Evolutionary conservation across 208 protist species (phyloP).

Genomic region (Naegleria lovaniensis): DNA sequence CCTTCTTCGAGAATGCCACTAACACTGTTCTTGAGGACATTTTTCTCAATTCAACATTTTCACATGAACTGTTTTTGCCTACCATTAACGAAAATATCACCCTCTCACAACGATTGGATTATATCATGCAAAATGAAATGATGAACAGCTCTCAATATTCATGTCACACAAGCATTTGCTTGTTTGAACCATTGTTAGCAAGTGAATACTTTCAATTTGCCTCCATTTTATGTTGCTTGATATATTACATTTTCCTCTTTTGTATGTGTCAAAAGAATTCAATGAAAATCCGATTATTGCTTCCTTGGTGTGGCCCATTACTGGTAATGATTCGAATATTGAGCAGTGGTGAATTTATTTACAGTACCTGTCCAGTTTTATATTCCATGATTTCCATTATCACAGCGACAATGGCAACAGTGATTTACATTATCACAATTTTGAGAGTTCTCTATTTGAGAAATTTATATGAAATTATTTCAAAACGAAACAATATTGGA

Average conservation of each 20-base stretch:
- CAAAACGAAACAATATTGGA: neutral
- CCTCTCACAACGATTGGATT: too few relatives aligned
- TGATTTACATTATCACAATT: neutral
- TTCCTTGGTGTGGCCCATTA: neutral
- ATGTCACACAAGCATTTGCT: neutral
- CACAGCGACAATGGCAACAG: neutral
- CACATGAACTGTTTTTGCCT: neutral
- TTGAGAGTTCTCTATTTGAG: neutral
- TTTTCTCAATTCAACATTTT: too few relatives aligned
- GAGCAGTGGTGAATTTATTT: neutral
- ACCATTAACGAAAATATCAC: neutral
- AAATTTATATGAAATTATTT: neutral
- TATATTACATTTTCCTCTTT: neutral
- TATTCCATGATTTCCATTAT: neutral
- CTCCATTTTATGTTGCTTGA: neutral
- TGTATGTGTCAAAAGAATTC: neutral
- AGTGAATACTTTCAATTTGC: neutral
- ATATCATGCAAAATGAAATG: neutral
- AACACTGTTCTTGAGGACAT: too few relatives aligned
- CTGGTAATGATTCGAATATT: neutral
- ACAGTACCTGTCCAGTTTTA: neutral
- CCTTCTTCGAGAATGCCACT: neutral
- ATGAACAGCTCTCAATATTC: neutral
- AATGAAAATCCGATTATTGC: neutral
- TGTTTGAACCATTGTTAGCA: neutral